Evolutionary conservation across 1,284 basidiomycete species (phyloP).

Genomic region (Irpex sp.): DNA sequence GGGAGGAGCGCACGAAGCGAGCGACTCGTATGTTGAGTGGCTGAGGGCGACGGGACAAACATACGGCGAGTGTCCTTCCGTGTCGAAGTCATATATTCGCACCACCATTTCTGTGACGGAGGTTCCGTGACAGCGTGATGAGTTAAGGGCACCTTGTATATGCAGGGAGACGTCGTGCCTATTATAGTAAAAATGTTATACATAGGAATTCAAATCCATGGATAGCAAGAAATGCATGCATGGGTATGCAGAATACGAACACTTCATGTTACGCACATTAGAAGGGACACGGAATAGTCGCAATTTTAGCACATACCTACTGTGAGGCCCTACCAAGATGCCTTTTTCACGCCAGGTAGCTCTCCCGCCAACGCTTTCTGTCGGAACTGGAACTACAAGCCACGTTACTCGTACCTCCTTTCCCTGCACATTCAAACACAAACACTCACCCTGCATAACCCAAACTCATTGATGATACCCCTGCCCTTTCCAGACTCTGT

Average conservation of each 20-base stretch:
- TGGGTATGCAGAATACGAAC: no score
- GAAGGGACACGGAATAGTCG: neutral
- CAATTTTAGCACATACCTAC: neutral
- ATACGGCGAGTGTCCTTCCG: neutral
- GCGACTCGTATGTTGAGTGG: neutral
- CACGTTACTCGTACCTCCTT: neutral
- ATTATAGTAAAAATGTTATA: neutral
- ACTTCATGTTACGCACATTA: neutral
- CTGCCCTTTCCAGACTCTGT: slow-evolving; percentile 80
- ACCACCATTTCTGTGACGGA: neutral
- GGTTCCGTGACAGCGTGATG: neutral
- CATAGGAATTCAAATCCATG: no score
- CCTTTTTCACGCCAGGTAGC: slow-evolving; percentile 84
- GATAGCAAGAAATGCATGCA: no score
- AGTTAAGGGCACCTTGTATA: neutral
- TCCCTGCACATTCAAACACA: neutral
- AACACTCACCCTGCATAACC: slow-evolving; percentile 73
- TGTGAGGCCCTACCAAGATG: slow-evolving; percentile 68
- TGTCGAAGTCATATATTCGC: neutral
- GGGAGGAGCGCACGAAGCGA: neutral
- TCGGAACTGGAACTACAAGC: slow-evolving; percentile 81
- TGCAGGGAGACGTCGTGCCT: neutral
- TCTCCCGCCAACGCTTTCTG: slow-evolving; percentile 76
- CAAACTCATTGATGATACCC: slow-evolving; percentile 88
- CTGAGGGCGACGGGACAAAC: neutral